Conservation (phyloP, 2,329 filamentous ascomycete species). For the Colletotrichum sp. region DNA sequence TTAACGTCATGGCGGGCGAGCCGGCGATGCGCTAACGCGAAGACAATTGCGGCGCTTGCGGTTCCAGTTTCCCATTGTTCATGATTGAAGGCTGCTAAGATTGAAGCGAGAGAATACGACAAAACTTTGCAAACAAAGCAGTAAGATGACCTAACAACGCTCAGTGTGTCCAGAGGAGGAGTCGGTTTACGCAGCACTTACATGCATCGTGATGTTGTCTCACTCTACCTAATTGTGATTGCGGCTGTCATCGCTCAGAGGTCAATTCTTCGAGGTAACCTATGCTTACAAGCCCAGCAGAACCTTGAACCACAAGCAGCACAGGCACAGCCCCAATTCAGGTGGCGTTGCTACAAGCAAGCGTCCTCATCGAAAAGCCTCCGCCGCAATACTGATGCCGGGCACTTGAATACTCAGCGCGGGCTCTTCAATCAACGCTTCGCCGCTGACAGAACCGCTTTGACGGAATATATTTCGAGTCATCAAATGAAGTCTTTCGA, state of each 20-base stretch:
- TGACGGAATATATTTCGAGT: background rate
- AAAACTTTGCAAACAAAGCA: too few species aligned
- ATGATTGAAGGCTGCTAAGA: accelerated
- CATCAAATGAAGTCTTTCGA: background rate
- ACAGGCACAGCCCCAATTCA: too few species aligned
- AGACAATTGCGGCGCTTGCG: background rate
- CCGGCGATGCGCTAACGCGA: background rate
- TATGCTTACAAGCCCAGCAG: too few species aligned
- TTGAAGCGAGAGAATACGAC: accelerated
- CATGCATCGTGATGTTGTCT: too few species aligned
- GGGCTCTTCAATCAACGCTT: background rate
- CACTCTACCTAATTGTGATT: too few species aligned
- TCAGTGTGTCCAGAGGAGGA: background rate
- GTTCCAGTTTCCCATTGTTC: background rate
- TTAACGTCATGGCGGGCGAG: background rate
- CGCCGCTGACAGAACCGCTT: background rate
- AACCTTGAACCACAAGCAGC: background rate
- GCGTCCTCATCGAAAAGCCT: too few species aligned
- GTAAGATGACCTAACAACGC: too few species aligned
- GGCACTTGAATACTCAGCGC: background rate
- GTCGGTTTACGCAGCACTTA: background rate
- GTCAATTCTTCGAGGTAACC: too few species aligned
- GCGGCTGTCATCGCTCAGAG: too few species aligned
- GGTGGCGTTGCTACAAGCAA: background rate
- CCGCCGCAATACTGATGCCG: too few species aligned